Conservation (phyloP, 2,329 filamentous ascomycete genomes). For the Fusarium circinatum region DNA sequence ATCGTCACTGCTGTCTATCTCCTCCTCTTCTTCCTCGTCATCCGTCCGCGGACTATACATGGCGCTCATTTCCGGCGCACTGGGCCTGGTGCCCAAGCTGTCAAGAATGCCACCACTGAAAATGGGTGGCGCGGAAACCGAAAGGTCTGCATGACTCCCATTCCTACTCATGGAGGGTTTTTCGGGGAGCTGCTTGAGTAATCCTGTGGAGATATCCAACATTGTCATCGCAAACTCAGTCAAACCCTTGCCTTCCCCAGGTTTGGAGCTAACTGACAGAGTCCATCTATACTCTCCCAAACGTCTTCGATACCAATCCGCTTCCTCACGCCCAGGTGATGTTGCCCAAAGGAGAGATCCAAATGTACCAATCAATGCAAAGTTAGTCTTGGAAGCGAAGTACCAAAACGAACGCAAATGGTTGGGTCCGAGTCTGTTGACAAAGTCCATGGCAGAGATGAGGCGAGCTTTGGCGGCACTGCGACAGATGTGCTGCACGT, state of each 20-base stretch:
- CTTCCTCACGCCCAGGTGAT: slow-evolving; percentile 86
- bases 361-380: slow-evolving; percentile 94
- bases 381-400: slow-evolving; percentile 88
- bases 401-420: slow-evolving; percentile 95
- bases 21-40: slow-evolving; percentile 51
- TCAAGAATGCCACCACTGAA: slow-evolving; percentile 51
- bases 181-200: slow-evolving; percentile 75
- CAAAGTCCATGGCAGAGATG: slow-evolving; percentile 97
- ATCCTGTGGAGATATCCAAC: slow-evolving; percentile 75
- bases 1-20: slow-evolving; percentile 65
- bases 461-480: slow-evolving; percentile 93
- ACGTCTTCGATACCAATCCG: slow-evolving; percentile 88
- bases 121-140: slow-evolving; percentile 45
- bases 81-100: slow-evolving; percentile 57
- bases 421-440: slow-evolving; percentile 87
- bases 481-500: slow-evolving; percentile 91
- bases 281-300: slow-evolving; percentile 95
- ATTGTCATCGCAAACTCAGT: slow-evolving; percentile 81
- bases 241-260: slow-evolving; percentile 66
- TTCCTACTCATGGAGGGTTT: slow-evolving; percentile 73
- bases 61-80: slow-evolving; percentile 58
- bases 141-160: slow-evolving; percentile 61
- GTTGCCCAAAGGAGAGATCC: slow-evolving; percentile 91
- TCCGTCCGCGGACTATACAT: slow-evolving; percentile 63
- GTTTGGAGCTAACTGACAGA: slow-evolving; percentile 83